Evolutionary conservation across 1,284 basidiomycete species (phyloP).

Genomic region (Cutaneotrichosporon cavernicola): DNA sequence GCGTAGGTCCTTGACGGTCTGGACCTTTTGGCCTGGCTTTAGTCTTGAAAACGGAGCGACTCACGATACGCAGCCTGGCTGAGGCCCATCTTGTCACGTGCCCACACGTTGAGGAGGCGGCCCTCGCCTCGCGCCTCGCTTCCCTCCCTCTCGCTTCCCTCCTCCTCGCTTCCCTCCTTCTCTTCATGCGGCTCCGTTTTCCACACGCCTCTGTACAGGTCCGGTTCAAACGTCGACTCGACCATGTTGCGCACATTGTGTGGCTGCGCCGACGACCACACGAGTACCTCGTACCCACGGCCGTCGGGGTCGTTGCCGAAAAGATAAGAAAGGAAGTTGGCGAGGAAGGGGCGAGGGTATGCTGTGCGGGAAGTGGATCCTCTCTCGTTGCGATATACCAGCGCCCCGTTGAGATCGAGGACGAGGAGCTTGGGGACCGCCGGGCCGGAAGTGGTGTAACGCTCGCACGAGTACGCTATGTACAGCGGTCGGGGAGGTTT

Average conservation of each 20-base stretch:
- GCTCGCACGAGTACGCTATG: constrained; percentile 1
- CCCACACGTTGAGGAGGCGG: constrained; percentile 48
- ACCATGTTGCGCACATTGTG: constrained; percentile 51
- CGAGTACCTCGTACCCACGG: constrained; percentile 47
- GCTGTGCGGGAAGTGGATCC: constrained; percentile 17
- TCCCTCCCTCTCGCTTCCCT: constrained; percentile 16
- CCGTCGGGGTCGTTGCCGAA: constrained; percentile 32
- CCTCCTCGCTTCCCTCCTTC: constrained; percentile 14
- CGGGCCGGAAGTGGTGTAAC: not conserved
- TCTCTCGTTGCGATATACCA: constrained; percentile 41
- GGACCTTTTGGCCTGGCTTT: constrained; percentile 37
- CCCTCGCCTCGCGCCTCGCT: constrained; percentile 29
- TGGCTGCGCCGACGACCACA: constrained; percentile 52
- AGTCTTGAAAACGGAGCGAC: constrained; percentile 10
- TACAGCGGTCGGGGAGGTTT: not conserved
- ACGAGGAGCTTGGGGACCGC: constrained; percentile 43
- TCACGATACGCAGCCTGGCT: constrained; percentile 23
- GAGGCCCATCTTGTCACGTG: constrained; percentile 48
- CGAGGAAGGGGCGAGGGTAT: constrained; percentile 48
- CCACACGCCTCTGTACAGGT: constrained; percentile 40
- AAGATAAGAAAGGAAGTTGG: constrained; percentile 48
- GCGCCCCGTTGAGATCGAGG: constrained; percentile 51
- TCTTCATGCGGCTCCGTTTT: constrained; percentile 24
- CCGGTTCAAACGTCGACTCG: constrained; percentile 38
- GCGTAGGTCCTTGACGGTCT: constrained; percentile 50